A percentile compares a stretch with the other conserved stretches of the same genome.
Evolutionary conservation across 108 stramenopile species (phyloP).

Genomic region (Fistulifera pelliculosa): DNA sequence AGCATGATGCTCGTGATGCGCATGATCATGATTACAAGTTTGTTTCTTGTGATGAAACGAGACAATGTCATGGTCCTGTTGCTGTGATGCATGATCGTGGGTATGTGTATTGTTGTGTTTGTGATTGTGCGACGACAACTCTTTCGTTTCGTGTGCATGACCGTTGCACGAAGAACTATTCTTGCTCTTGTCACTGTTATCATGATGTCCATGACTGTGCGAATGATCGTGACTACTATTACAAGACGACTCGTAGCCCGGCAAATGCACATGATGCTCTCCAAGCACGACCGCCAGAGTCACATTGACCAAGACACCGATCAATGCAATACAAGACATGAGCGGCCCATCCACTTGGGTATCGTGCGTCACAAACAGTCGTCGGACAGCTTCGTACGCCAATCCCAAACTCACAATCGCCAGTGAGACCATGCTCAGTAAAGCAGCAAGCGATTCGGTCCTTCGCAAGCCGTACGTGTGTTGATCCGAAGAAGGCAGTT

Average conservation of each 20-base stretch:
- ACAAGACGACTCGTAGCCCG: slow-evolving; percentile 24
- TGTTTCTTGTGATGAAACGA: not conserved
- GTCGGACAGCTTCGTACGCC: slow-evolving; percentile 63
- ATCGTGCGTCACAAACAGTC: slow-evolving; percentile 22
- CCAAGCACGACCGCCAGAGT: slow-evolving; percentile 75
- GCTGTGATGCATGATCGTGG: not conserved
- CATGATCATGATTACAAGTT: not conserved
- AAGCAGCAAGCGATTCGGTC: slow-evolving; percentile 87
- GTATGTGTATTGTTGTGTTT: slow-evolving; percentile 8
- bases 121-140: slow-evolving; percentile 15
- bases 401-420: slow-evolving; percentile 65
- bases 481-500: slow-evolving; percentile 60
- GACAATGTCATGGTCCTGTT: not conserved
- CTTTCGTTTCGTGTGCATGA: not conserved
- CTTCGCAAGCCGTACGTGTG: slow-evolving; percentile 87
- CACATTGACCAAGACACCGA: slow-evolving; percentile 92
- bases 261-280: slow-evolving; percentile 73
- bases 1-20: not conserved
- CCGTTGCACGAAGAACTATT: not conserved
- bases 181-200: not conserved
- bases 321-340: slow-evolving; percentile 77
- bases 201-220: slow-evolving; percentile 6
- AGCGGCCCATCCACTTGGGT: slow-evolving; percentile 72
- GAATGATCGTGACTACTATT: slow-evolving; percentile 9
- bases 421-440: slow-evolving; percentile 78